Evolutionary conservation across 2,329 filamentous ascomycete genomes (phyloP), one percentile per base, ranked within the genome.

Genomic region (Curvularia hawaiiensis): DNA sequence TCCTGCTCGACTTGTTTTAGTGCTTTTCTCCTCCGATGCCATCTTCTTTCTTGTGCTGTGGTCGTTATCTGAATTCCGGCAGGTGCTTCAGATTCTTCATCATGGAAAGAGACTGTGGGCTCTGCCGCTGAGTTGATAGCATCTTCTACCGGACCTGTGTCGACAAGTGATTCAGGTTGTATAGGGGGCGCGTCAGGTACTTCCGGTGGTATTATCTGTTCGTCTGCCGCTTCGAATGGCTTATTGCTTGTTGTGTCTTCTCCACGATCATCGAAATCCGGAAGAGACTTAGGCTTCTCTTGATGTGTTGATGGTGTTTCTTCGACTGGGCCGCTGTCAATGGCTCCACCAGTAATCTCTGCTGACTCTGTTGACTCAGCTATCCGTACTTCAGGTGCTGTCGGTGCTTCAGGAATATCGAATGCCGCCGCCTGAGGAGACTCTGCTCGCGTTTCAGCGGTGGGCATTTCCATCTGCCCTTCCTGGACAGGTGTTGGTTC

Each of bases 141-240:
- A 44, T 52, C 48, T 45, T 54, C 54, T 8, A 26, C 10, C 28
- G 43, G 40, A 14, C 38, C 20, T 20, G 20, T 20, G n/a, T 56
- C 48, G 18, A 31, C 45, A 14, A 50, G 22, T 14, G 33, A 12
- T n/a, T 50, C 51, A n/a, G 33, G 9, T 12, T 46, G 20, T 20
- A 41, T 20, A 16, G n/a, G 35, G 3, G 51, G 28, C 40, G 22
- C 49, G 35, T 52, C 55, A 3, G 10, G 40, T 26, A 22, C 33
- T 38, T 49, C 39, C 35, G n/a, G 14, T 20, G 18, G 40, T 50
- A 44, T 54, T 35, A 11, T 20, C 11, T 35, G 52, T 40, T 52
- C 49, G 12, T 63, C 59, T 11, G 33, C 41, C 22, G 43, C 54
- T 11, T 53, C 44, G 14, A 45, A 20, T n/a, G 59, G 59, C 38